Evolutionary conservation across 768 basidiomycete genomes (phyloP).

Genomic region (Russula olivacea): DNA sequence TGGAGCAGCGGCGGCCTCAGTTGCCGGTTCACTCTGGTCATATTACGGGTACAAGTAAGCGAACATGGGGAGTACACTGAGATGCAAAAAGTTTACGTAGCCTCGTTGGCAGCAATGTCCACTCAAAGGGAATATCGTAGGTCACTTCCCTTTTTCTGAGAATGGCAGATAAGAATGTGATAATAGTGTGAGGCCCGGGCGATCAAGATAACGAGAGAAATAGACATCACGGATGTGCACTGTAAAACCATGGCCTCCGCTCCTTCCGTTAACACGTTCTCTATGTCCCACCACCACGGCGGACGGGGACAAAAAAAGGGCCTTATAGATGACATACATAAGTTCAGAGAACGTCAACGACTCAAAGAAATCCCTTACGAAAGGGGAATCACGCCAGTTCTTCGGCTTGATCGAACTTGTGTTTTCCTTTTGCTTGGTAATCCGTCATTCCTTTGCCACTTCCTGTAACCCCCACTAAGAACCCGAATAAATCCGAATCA

Average conservation of each 20-base stretch:
- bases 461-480: conserved; percentile 17
- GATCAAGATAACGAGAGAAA: conserved; percentile 17
- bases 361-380: conserved; percentile 3
- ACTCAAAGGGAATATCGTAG: conserved; percentile 4
- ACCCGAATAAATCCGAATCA: conserved; percentile 6
- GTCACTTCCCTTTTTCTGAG: conserved; percentile 15
- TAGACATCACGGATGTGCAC: conserved; percentile 23
- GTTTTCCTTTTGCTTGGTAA: conserved; percentile 24
- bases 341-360: conserved; percentile 10
- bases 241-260: conserved; percentile 14
- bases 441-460: conserved; percentile 25
- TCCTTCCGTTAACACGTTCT: conserved; percentile 17
- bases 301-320: not conserved
- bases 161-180: conserved; percentile 8
- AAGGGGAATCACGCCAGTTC: conserved; percentile 14
- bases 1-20: conserved; percentile 15
- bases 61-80: conserved; percentile 18
- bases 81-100: conserved; percentile 23
- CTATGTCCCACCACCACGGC: conserved; percentile 13
- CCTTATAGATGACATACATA: not conserved
- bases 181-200: conserved; percentile 15
- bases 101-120: conserved; percentile 22
- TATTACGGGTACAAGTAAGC: conserved; percentile 25
- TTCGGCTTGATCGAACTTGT: conserved; percentile 18
- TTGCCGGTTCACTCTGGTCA: conserved; percentile 20